Conservation (phyloP, 768 basidiomycete species). For the Rhodosporidiobolus odoratus region DNA sequence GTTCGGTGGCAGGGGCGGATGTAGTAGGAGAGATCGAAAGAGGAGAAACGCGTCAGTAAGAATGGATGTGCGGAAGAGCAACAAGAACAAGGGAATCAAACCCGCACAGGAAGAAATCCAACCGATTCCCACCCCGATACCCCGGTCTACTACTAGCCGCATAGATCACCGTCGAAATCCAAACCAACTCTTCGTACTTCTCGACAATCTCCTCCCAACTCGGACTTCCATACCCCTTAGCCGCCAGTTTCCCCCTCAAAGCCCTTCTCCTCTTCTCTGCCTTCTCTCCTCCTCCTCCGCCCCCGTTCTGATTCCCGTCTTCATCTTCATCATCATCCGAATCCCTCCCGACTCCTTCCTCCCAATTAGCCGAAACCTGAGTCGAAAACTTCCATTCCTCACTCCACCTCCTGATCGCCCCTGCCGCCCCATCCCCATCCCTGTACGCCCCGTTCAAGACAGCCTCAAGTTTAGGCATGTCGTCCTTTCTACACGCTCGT, state of each 20-base stretch:
- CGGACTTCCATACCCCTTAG: slow-evolving; percentile 1
- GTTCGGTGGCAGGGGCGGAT: accelerated
- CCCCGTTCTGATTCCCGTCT: too few species aligned
- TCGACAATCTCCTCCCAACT: slow-evolving; percentile 40
- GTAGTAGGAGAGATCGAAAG: background rate
- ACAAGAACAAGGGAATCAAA: background rate
- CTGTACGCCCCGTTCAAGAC: slow-evolving; percentile 24
- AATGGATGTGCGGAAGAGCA: background rate
- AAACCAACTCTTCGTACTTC: slow-evolving; percentile 41
- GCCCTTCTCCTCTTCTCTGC: slow-evolving; percentile 21
- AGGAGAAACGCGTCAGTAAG: too few species aligned
- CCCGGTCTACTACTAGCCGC: slow-evolving; percentile 39
- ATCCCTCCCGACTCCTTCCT: slow-evolving; percentile 12
- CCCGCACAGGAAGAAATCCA: slow-evolving; percentile 42
- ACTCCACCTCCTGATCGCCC: slow-evolving; percentile 28
- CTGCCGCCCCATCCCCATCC: too few species aligned
- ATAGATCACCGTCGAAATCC: slow-evolving; percentile 41
- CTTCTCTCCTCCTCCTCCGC: too few species aligned
- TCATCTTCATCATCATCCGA: slow-evolving; percentile 27
- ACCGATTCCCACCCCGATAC: slow-evolving; percentile 33
- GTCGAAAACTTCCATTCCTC: slow-evolving; percentile 40
- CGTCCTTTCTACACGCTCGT: slow-evolving; percentile 24
- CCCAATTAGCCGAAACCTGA: slow-evolving; percentile 32
- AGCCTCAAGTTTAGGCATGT: slow-evolving; percentile 34
- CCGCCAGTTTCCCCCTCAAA: background rate